These are phyloP conservation scores for Monosporascus sp. DNA, from an alignment of 2,329 filamentous ascomycete species.

Conservation along the genomic window DNA sequence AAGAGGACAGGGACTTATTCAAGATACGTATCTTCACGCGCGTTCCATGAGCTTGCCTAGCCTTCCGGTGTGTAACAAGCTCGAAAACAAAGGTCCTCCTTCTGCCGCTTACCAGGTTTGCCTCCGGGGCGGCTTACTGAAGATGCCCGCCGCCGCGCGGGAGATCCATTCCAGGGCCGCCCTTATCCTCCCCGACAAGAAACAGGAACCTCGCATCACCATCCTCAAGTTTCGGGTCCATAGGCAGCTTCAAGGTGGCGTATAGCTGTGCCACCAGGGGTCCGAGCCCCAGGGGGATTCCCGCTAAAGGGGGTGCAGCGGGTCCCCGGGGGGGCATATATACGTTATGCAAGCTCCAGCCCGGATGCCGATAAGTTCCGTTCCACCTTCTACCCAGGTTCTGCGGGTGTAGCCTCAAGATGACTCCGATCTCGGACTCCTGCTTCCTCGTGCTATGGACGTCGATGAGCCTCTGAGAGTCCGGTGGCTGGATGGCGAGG, in stretches of 20 bases:
- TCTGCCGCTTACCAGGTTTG: constrained; percentile 49
- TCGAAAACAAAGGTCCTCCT: constrained; percentile 36
- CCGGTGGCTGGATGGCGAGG: constrained; percentile 17
- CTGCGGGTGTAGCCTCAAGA: constrained; percentile 27
- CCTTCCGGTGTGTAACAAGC: constrained; percentile 23
- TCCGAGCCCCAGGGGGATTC: constrained; percentile 17
- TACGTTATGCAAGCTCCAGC: constrained; percentile 30
- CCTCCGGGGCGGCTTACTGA: constrained; percentile 51
- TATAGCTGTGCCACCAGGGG: constrained; percentile 45
- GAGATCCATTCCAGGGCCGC: constrained; percentile 43
- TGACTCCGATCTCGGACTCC: constrained; percentile 30
- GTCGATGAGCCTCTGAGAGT: constrained; percentile 30
- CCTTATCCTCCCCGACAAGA: constrained; percentile 48
- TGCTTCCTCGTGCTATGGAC: constrained; percentile 32
- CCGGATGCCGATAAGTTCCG: constrained; percentile 26
- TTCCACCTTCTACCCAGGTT: constrained; percentile 31
- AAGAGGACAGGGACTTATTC: too few relatives aligned
- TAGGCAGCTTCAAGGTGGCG: constrained; percentile 32
- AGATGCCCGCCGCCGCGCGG: constrained; percentile 41
- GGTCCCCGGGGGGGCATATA: constrained; percentile 33
- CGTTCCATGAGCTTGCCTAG: constrained; percentile 13
- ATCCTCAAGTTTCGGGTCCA: constrained; percentile 16
- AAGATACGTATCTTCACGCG: neutral
- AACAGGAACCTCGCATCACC: constrained; percentile 28
- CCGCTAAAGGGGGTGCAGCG: constrained; percentile 48